Percentiles rank a stretch among this genome's conserved stretches.
phyloP scores from a whole-genome alignment of 2,329 filamentous ascomycete genomes.

The Chaetomiaceae sp. region DNA sequence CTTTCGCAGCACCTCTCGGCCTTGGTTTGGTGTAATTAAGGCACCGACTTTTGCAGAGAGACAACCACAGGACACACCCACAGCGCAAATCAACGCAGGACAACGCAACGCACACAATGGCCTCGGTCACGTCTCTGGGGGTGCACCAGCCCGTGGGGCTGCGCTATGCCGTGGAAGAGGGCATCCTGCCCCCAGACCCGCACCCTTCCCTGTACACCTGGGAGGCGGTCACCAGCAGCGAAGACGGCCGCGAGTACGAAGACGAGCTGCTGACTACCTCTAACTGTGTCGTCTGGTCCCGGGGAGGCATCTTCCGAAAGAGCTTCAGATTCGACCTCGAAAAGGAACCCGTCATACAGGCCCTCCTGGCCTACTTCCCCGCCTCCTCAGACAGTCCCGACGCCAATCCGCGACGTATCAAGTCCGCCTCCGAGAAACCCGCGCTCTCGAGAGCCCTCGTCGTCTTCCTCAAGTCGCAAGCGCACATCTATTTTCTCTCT shows the following conservation, averaged over 20 bases:
- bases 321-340: conserved; percentile 83
- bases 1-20: background rate
- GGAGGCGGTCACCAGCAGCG: conserved; percentile 53
- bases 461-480: conserved; percentile 86
- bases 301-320: conserved; percentile 77
- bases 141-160: conserved; percentile 83
- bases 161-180: conserved; percentile 75
- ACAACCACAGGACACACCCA: no score
- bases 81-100: no score
- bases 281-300: conserved; percentile 80
- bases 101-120: conserved; percentile 66
- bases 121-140: conserved; percentile 83
- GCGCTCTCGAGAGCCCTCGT: conserved; percentile 66
- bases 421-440: conserved; percentile 19
- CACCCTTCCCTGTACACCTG: conserved; percentile 66
- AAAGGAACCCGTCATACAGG: conserved; percentile 80
- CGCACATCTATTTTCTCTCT: conserved; percentile 85
- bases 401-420: conserved; percentile 3
- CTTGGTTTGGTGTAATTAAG: no score
- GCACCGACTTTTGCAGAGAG: no score
- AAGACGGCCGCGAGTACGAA: conserved; percentile 45
- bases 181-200: conserved; percentile 65
- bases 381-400: conserved; percentile 37
- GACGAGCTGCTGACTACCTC: conserved; percentile 78
- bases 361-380: conserved; percentile 78